phyloP scores from a whole-genome alignment of 768 basidiomycete genomes.

The Clathrus columnatus region DNA sequence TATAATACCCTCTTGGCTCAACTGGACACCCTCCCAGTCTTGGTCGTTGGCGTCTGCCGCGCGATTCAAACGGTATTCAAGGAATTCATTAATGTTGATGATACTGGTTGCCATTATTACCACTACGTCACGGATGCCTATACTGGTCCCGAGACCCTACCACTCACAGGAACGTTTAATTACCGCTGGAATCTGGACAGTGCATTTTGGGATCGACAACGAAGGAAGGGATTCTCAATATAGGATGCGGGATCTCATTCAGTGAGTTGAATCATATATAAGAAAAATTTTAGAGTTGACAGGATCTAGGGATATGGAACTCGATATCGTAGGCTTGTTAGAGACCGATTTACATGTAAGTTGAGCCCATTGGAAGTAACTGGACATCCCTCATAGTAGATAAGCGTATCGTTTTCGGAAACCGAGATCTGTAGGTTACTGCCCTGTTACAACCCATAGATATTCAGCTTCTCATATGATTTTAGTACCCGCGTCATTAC shows the following conservation, averaged over 20 bases:
- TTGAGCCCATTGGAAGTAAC: slow-evolving; percentile 8
- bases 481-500: slow-evolving; percentile 63
- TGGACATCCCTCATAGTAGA: slow-evolving; percentile 10
- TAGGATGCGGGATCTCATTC: slow-evolving; percentile 47
- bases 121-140: slow-evolving; percentile 48
- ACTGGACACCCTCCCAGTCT: background rate
- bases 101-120: slow-evolving; percentile 42
- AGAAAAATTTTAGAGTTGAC: background rate
- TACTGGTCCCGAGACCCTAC: slow-evolving; percentile 42
- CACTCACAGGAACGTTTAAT: slow-evolving; percentile 59
- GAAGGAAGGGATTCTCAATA: slow-evolving; percentile 65
- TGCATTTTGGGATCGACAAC: slow-evolving; percentile 82
- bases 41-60: background rate
- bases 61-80: background rate
- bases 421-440: slow-evolving; percentile 65
- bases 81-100: slow-evolving; percentile 16
- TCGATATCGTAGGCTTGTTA: slow-evolving; percentile 77
- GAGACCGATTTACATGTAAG: slow-evolving; percentile 82
- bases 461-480: background rate
- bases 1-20: background rate
- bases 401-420: slow-evolving; percentile 71
- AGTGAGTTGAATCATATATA: slow-evolving; percentile 14
- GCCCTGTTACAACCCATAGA: slow-evolving; percentile 9
- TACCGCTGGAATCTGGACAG: slow-evolving; percentile 82
- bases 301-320: slow-evolving; percentile 56